These are phyloP conservation scores for Microsporum ferrugineum DNA, from an alignment of 2,329 filamentous ascomycete genomes.

Conservation along the genomic window DNA sequence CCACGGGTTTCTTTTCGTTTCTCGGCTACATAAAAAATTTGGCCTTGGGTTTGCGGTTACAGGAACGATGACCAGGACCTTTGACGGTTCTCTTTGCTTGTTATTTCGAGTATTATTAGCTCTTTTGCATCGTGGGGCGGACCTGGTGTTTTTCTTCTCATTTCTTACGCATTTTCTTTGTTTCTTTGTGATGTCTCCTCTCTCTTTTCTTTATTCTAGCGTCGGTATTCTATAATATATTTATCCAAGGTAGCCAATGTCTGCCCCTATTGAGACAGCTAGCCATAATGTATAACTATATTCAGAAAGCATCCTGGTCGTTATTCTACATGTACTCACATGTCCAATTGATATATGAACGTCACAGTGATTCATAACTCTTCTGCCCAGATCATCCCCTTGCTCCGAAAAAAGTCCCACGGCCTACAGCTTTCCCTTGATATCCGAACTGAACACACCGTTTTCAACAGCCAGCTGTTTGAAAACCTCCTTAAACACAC, in stretches of 20 bases:
- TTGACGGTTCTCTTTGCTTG: background rate
- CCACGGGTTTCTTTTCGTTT: background rate
- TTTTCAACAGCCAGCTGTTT: conserved; percentile 32
- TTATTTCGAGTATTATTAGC: background rate
- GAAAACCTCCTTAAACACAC: conserved; percentile 48
- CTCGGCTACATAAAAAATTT: background rate
- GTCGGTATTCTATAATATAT: background rate
- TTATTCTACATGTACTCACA: no score
- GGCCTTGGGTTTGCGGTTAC: background rate
- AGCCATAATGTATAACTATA: no score
- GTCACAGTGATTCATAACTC: no score
- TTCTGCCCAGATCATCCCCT: background rate
- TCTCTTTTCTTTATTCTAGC: background rate
- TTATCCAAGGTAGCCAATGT: background rate
- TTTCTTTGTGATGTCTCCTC: background rate
- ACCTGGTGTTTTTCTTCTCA: background rate
- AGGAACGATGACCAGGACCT: background rate
- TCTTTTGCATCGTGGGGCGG: background rate
- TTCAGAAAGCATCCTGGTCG: no score
- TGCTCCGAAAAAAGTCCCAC: background rate
- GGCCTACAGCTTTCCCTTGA: background rate
- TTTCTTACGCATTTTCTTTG: background rate
- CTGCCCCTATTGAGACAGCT: no score
- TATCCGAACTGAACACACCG: background rate
- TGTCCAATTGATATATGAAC: no score